Base-by-base conservation (phyloP, 2,329 filamentous ascomycete species). In the Mollisiaceae sp. region DNA sequence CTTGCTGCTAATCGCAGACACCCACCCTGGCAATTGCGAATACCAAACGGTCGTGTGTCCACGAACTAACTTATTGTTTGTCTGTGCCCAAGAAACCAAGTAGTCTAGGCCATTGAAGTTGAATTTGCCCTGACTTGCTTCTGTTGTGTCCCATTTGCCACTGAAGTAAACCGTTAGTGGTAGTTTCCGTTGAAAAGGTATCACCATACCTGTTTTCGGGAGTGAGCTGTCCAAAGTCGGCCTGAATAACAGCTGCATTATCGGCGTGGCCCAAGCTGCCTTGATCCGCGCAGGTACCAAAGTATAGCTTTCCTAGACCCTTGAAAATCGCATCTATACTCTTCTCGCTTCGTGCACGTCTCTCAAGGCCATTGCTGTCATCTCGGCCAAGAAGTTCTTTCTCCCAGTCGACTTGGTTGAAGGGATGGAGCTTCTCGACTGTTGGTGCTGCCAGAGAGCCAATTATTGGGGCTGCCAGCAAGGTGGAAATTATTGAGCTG, bases 21-120 rank as follows among this genome's bases (percentile, higher is more conserved):
- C 89, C 86, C 86, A 91, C 47, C 77, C 75, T 2, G 84, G 82
- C 18, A 87, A 79, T 76, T 87, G 85, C 43, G 80, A 83, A 79
- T 91, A 83, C 88, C 88, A 91, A 61, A 88, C 92, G 81, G 89
- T 83, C 1, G 87, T 90, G 77, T 91, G 89, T 8, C 89, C 88
- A 67, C 89, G 86, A 69, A 89, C 79, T 4, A 83, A 76, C 78
- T 87, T 85, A 74, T 81, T 80, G 76, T 90, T 88, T 58, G 75
- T 69, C 1, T 73, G 73, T 9, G 87, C 88, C 76, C 81, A 90
- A 75, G 86, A 77, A 65, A 89, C 78, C 87, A 89, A 80, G 73
- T 82, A 81, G 75, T 90, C 88, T 14, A 85, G 82, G n/a, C 77
- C 56, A 27, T 71, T 75, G 71, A 87, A 89, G 68, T 79, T 86